Base-by-base conservation (phyloP, 108 stramenopile species). In the Cyclotella sp. region DNA sequence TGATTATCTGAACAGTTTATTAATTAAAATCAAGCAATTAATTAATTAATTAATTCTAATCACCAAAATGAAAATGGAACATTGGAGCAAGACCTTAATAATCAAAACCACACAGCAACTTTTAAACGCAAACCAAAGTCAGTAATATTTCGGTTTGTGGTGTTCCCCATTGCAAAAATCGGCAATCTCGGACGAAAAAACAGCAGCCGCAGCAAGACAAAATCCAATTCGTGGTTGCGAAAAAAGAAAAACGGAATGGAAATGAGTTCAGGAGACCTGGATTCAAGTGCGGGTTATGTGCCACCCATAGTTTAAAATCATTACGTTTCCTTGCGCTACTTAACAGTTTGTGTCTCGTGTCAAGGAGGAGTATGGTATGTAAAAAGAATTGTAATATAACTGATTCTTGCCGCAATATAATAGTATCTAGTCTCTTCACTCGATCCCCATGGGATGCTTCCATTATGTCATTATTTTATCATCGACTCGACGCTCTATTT, bases 111-210 rank as follows among this genome's bases (percentile, higher is more conserved):
- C 16, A 58, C 22, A 29, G 44, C 26, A 68, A 41, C 46, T 14
- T 27, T 18, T 30, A 14, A 46, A 28, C 59, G 47, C 47, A 64
- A 29, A 57, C 79, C 79, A 16, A 80, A 68, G 59, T 80, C 79
- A 53, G 8, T 80, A 14, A 54, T 80, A 7, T 80, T 80, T 54
- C 51, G 65, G 2, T 57, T 47, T 57, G 65, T 68, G 45, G 47
- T 69, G 21, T 24, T 66, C 41, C 70, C 70, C 3, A 51, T 78
- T 18, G 45, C 64, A 47, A 71, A 60, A 19, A 18, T 61, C 52
- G 21, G 46, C 0, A 62, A 40, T 24, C 68, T 24, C n/a, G 21
- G 40, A 62, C 30, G 53, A 39, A 43, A 51, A 14, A 43, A 53
- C 53, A 19, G 55, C 43, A 53, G 62, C 53, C 10, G 55, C 43